phyloP scores from a whole-genome alignment of 192 early-diverging fungal genomes.

The Lobosporangium transversale region DNA sequence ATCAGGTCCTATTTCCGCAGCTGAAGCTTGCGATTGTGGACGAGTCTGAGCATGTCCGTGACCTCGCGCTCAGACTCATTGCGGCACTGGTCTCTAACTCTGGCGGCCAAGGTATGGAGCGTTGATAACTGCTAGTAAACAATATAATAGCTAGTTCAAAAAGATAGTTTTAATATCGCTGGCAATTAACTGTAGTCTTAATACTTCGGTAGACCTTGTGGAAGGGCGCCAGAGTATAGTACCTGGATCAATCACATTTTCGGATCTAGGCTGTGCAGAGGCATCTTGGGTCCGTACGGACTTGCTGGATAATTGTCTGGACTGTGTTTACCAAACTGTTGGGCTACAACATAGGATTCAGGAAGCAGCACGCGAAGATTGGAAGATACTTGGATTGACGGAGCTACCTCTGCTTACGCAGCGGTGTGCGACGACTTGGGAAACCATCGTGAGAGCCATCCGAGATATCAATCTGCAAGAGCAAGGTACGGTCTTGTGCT shows the following conservation, averaged over 20 bases:
- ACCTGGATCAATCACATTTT: constrained; percentile 36
- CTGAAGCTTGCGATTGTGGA: constrained; percentile 15
- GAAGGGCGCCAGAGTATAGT: constrained; percentile 27
- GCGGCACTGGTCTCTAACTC: constrained; percentile 24
- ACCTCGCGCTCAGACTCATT: constrained; percentile 20
- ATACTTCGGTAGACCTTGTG: constrained; percentile 28
- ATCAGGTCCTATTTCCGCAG: constrained; percentile 20
- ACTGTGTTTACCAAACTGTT: constrained; percentile 16
- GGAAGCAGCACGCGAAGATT: constrained; percentile 19
- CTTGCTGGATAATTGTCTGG: constrained; percentile 20
- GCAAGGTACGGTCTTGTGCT: constrained; percentile 10
- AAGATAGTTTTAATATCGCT: no score
- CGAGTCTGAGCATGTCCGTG: constrained; percentile 34
- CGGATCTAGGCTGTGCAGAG: constrained; percentile 16
- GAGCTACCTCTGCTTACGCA: constrained; percentile 22
- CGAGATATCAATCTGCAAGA: constrained; percentile 31
- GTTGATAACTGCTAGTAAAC: no score
- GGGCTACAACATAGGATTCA: constrained; percentile 21
- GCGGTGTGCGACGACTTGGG: constrained; percentile 26
- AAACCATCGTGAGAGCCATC: constrained; percentile 20
- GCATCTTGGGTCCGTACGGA: constrained; percentile 28
- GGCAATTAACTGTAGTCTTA: no score
- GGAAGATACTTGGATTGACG: constrained; percentile 18
- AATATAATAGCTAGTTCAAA: no score
- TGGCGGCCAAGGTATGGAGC: constrained; percentile 36